Evolutionary conservation across 2,329 filamentous ascomycete genomes (phyloP), one percentile per base, ranked within the genome.

Genomic region (Coniochaeta hoffmannii): DNA sequence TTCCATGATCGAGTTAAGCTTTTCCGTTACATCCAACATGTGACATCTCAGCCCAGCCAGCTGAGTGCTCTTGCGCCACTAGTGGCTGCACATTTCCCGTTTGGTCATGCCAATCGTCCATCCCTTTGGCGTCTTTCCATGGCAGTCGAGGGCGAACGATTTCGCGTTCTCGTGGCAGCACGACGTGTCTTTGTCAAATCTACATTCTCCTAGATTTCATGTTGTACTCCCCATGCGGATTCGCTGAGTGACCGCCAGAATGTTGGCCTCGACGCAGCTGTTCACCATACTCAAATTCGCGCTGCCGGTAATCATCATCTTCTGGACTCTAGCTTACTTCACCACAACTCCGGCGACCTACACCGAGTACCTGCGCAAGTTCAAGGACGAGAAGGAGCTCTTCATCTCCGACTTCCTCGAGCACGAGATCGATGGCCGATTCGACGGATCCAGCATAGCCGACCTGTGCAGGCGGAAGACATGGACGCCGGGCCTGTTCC

Each of bases 401-500:
- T 73, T 72, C 51, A 60, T 71, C 41, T 59, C 62, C 28, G 65
- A 69, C 58, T 71, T 69, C 35, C 58, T 73, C 17, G 58, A 63
- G 26, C 58, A 66, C 55, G 69, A 71, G 38, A 59, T 71, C 41
- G 68, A 65, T 36, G 68, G 67, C 50, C 46, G 51, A 6, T 66
- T 71, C 49, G 61, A 69, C 24, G 69, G 69, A 50, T 49, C 51
- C 6, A 62, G 62, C 53, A 67, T 73, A 32, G 51, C 57, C 17
- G 57, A 61, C 50, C 59, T 70, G 19, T 78, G 73, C 64, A 66
- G 64, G 26, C 64, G 57, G 51, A 73, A 63, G 52, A 64, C 56
- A 17, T 78, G 75, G 74, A 68, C 65, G 1, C 64, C 67, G 1
- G 71, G 70, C 4, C 61, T 78, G 35, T 63, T 77, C 19, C 68